Percentiles rank a stretch among this genome's conserved stretches.
Evolutionary conservation across 2,329 filamentous ascomycete genomes (phyloP).

Genomic region (Talaromyces sp.): DNA sequence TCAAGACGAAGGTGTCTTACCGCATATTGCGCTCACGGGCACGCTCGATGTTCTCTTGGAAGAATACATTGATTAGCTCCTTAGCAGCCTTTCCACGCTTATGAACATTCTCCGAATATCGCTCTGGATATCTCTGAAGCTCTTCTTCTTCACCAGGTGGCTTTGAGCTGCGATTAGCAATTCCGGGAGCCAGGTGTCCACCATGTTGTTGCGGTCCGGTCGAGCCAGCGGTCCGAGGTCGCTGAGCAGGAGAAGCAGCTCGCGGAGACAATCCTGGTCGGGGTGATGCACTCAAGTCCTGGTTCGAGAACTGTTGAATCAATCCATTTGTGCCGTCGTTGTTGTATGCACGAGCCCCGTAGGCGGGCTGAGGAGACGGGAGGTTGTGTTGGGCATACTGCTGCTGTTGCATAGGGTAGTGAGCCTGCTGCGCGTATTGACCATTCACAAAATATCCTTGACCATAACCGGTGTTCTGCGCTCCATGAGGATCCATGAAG

Average conservation of each 20-base stretch:
- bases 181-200: constrained; percentile 66
- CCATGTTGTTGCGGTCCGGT: constrained; percentile 55
- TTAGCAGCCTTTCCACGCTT: constrained; percentile 67
- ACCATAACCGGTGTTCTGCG: constrained; percentile 38
- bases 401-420: constrained; percentile 40
- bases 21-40: constrained; percentile 92
- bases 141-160: constrained; percentile 62
- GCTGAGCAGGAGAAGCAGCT: constrained; percentile 66
- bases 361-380: constrained; percentile 53
- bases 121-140: constrained; percentile 74
- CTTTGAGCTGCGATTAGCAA: constrained; percentile 53
- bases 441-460: constrained; percentile 62
- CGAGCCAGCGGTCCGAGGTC: constrained; percentile 79
- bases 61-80: constrained; percentile 71
- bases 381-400: constrained; percentile 53
- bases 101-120: constrained; percentile 81
- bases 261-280: constrained; percentile 67
- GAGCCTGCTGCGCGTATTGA: constrained; percentile 43
- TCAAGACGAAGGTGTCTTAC: constrained; percentile 48
- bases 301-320: constrained; percentile 93
- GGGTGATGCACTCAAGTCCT: constrained; percentile 76
- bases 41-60: constrained; percentile 96
- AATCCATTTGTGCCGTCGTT: constrained; percentile 84
- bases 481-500: constrained; percentile 51
- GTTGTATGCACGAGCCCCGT: constrained; percentile 51